These are phyloP conservation scores for Sequoia sempervirens DNA, from an alignment of 75 land plant genomes.

Conservation along the genomic window DNA sequence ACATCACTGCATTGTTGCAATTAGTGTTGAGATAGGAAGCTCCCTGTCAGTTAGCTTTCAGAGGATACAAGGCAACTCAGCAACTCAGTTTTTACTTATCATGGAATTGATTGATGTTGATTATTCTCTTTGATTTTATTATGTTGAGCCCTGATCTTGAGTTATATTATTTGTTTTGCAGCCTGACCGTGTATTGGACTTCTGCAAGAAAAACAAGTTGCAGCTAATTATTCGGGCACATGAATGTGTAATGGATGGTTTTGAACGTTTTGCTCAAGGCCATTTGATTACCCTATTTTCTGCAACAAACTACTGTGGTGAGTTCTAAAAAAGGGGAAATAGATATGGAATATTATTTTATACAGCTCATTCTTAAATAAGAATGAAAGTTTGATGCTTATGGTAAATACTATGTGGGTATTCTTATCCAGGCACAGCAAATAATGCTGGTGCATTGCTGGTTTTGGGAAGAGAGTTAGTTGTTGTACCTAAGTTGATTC, in stretches of 20 bases:
- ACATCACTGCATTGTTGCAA: not conserved
- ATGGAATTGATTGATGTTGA: not conserved
- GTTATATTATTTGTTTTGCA: constrained; percentile 17
- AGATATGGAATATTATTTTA: not conserved
- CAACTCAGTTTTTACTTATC: not conserved
- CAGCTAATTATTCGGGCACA: constrained; percentile 63
- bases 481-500: constrained; percentile 60
- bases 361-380: not conserved
- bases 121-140: not conserved
- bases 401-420: not conserved
- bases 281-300: constrained; percentile 58
- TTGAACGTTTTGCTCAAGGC: constrained; percentile 62
- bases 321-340: not conserved
- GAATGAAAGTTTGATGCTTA: not conserved
- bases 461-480: constrained; percentile 54
- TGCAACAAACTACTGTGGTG: constrained; percentile 64
- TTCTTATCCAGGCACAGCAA: constrained; percentile 43
- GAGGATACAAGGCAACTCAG: not conserved
- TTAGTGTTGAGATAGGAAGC: not conserved
- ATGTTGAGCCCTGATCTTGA: not conserved
- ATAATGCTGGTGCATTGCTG: constrained; percentile 61
- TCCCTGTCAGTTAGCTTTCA: not conserved
- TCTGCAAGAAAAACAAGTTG: constrained; percentile 51
- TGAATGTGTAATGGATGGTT: constrained; percentile 70
- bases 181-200: constrained; percentile 58